These are phyloP conservation scores for Camellia granthamiana DNA, from an alignment of 148 eudicot species.

Conservation along the genomic window DNA sequence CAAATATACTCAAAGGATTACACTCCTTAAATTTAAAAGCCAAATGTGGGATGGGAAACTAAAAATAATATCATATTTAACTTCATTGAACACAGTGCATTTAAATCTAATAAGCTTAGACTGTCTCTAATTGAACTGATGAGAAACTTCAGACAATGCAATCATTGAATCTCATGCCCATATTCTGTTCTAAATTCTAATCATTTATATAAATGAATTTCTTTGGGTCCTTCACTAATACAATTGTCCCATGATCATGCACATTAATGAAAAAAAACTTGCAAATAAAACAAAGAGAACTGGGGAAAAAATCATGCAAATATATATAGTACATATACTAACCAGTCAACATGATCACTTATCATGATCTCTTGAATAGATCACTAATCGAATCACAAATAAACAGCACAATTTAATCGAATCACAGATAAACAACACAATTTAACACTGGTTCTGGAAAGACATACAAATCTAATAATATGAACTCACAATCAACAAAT, in stretches of 20 bases:
- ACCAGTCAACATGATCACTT: conserved; percentile 39
- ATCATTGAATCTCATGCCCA: background rate
- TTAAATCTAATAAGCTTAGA: background rate
- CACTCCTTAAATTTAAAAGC: background rate
- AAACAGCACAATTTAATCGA: too few relatives aligned
- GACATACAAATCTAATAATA: too few relatives aligned
- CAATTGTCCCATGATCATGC: background rate
- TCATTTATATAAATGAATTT: background rate
- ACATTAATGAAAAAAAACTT: background rate
- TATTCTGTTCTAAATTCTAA: background rate
- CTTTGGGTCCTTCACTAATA: background rate
- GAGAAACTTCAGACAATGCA: background rate
- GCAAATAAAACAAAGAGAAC: background rate
- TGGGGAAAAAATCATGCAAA: background rate
- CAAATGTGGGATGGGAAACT: background rate
- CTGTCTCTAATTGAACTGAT: background rate
- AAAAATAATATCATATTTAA: background rate
- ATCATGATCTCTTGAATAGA: conserved; percentile 59
- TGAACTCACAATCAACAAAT: too few relatives aligned
- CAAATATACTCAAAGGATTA: background rate
- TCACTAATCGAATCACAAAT: too few relatives aligned
- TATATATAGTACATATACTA: conserved; percentile 15
- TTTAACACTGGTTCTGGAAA: too few relatives aligned
- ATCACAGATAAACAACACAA: too few relatives aligned
- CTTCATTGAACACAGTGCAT: too few relatives aligned